Evolutionary conservation across 371 early-diverging fungal species (phyloP), one percentile per base, ranked within the genome.

Genomic region (Fennellomyces sp.): DNA sequence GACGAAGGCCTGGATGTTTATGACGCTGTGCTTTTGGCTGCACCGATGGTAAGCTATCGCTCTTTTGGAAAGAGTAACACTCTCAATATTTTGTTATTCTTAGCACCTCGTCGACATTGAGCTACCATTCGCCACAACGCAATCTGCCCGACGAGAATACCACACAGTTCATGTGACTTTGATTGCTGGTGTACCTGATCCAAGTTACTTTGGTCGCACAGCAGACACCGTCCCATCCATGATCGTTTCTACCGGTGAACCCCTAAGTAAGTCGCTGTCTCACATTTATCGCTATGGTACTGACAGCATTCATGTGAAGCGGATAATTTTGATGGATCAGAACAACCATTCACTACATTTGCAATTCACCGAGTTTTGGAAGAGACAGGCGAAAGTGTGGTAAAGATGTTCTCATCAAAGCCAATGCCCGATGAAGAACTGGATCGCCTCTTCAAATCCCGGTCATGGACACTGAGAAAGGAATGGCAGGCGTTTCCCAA

Each of bases 401-500:
- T 76, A 57, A 84, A 84, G 60, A 78, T 89, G 60, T 91, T 90
- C 56, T 84, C 84, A 11, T 58, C 69, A 0, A 41, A 69, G 13
- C 52, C 60, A 1, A 15, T 85, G 7, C 31, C 56, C 5, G 77
- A 81, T 0, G 73, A 77, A 5, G 36, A 69, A n/a, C 67, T 87
- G 17, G 76, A 78, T 63, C 41, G 64, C 15, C 31, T 87, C 27
- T 87, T 83, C 29, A 23, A 52, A 4, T 73, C 70, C 42, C 68
- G 78, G 25, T 82, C 80, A 6, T 87, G 86, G 86, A 78, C 78
- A 12, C 73, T 72, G 41, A 72, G 73, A 27, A 83, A 84, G 56
- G 70, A 59, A 21, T 91, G 91, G 91, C 78, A 86, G 28, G 84
- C 89, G 5, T 91, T 89, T 42, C 91, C 91, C 7, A 42, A 69